Evolutionary conservation across 768 basidiomycete species (phyloP), one percentile per base, ranked within the genome.

Genomic region (Auriscalpium vulgare): DNA sequence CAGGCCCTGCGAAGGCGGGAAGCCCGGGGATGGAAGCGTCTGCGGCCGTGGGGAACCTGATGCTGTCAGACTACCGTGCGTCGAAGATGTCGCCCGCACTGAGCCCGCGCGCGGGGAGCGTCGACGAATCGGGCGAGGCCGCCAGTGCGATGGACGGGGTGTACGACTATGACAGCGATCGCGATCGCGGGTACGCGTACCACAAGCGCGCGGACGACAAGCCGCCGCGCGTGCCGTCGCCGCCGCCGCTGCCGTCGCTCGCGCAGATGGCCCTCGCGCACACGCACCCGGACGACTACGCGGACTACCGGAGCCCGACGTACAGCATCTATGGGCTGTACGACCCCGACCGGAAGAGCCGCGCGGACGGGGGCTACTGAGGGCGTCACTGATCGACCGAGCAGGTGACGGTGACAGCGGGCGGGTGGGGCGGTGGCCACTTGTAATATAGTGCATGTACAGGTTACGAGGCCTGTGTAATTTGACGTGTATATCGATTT

Each of bases 321-420:
- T 91, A 91, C 62, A 91, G 88, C 66, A 80, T 91, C 54, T 91
- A 86, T 64, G 85, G 85, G 43, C 61, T 89, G 60, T 90, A 90
- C 64, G 84, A 81, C 52, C 74, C 70, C 29, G 83, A 83, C 46
- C 71, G 81, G 61, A 87, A 80, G 71, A 83, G 82, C 51, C 62
- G 70, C 14, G 61, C 58, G 19, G 72, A 74, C 21, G 43, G 48
- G n/a, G 47, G 53, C 16, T 54, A 48, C 29, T 54, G 48, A 55
- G 16, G 43, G 19, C 47, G n/a, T 16, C 13, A 19, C 16, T 48
- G n/a, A 34, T 36, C 16, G 34, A 16, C 29, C 3, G 21, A 3
- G 21, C 21, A 21, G 21, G 21, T 21, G 21, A 36, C 21, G 51
- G 29, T 29, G 51, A 14, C 29, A 29, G 29, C 29, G 29, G 29